Percentiles rank a stretch among this genome's conserved stretches.
phyloP scores from a whole-genome alignment of 225 moss, liverwort and hornwort genomes.

The Pseudisothecium myosuroides region DNA sequence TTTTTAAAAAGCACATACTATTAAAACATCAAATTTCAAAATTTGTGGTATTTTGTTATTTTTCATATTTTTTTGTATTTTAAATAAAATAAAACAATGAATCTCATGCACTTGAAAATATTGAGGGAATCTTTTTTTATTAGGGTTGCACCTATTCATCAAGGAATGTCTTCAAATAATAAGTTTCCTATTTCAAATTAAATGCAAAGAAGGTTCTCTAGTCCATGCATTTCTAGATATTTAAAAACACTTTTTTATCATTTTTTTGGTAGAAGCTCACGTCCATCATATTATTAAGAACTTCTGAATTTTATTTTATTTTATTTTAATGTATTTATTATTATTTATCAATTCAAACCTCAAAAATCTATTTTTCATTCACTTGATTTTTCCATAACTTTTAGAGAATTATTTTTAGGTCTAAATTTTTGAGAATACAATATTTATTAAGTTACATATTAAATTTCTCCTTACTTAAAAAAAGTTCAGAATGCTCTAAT shows the following conservation, averaged over 20 bases:
- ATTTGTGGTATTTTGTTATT: no score
- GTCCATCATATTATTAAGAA: background rate
- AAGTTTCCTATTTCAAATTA: accelerated
- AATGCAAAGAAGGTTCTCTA: accelerated
- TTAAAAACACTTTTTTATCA: background rate
- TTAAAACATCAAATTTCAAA: background rate
- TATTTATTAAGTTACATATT: accelerated
- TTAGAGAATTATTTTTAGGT: background rate
- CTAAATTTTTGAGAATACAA: accelerated
- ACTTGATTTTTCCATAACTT: background rate
- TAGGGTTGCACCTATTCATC: no score
- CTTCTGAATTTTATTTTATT: background rate
- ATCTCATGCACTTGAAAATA: background rate
- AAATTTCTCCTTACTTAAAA: accelerated
- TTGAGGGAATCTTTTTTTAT: accelerated
- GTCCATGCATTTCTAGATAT: accelerated
- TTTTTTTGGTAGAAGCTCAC: accelerated
- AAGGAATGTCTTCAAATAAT: background rate
- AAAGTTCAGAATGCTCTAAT: no score
- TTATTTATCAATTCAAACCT: background rate
- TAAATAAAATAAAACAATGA: background rate
- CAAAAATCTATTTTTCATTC: background rate
- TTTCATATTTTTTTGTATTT: accelerated
- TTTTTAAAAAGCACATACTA: background rate
- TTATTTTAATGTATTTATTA: background rate